These are phyloP conservation scores for Pythium periplocum DNA, from an alignment of 352 stramenopile genomes.

Conservation along the genomic window DNA sequence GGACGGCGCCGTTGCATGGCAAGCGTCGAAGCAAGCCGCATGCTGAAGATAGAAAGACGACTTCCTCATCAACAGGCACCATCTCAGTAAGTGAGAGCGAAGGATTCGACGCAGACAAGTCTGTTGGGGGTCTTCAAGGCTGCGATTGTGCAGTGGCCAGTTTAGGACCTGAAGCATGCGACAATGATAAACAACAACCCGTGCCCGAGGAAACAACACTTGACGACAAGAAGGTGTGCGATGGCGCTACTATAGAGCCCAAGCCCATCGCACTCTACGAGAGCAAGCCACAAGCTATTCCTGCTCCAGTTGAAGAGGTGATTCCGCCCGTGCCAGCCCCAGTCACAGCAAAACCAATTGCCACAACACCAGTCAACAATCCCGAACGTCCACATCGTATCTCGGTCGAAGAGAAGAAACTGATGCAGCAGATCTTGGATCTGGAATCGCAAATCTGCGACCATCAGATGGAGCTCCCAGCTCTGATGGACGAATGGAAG, in stretches of 20 bases:
- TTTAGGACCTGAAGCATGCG: too few species aligned
- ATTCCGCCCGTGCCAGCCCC: too few species aligned
- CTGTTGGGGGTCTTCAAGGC: background rate
- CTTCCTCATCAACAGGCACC: slow-evolving; percentile 19
- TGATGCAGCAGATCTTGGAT: slow-evolving; percentile 22
- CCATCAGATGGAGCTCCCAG: slow-evolving; percentile 18
- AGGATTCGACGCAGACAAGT: slow-evolving; percentile 14
- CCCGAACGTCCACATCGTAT: background rate
- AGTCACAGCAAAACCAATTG: slow-evolving; percentile 2
- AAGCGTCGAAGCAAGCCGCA: too few species aligned
- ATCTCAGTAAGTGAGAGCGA: slow-evolving; percentile 31
- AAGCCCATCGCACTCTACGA: too few species aligned
- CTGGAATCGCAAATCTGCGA: slow-evolving; percentile 21
- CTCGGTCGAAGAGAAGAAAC: slow-evolving; percentile 13
- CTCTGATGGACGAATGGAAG: slow-evolving; percentile 20
- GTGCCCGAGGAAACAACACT: too few species aligned
- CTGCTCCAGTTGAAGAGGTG: too few species aligned
- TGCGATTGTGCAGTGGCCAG: too few species aligned
- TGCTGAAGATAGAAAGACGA: slow-evolving; percentile 18
- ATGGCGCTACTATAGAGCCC: too few species aligned
- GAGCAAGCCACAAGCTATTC: too few species aligned
- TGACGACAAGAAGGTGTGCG: too few species aligned
- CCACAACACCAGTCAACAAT: slow-evolving; percentile 2
- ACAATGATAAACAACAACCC: too few species aligned
- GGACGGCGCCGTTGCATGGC: too few species aligned